A percentile compares a stretch with the other conserved stretches of the same genome.
Conservation (phyloP, 2,329 filamentous ascomycete genomes). For the Seiridium cupressi region DNA sequence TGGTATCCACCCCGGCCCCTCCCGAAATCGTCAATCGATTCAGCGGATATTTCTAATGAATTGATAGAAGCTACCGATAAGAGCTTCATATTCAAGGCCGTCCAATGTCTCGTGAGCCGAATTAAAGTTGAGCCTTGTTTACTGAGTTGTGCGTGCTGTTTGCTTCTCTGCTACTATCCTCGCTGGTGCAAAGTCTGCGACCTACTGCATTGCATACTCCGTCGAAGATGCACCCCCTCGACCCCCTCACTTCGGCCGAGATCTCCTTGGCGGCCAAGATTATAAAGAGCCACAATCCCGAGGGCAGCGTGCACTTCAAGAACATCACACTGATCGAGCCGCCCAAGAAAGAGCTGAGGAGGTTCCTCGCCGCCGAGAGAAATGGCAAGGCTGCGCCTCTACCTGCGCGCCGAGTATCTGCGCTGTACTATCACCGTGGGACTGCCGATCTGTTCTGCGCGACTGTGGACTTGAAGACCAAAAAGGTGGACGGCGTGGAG, state of each 20-base stretch:
- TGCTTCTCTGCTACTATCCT: too few relatives aligned
- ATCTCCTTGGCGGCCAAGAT: neutral
- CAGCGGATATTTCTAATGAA: too few relatives aligned
- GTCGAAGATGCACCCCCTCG: neutral
- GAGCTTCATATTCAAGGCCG: too few relatives aligned
- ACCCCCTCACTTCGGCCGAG: neutral
- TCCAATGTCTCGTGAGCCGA: too few relatives aligned
- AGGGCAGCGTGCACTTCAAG: neutral
- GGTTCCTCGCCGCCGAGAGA: neutral
- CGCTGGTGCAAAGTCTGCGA: too few relatives aligned
- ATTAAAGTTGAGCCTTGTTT: too few relatives aligned
- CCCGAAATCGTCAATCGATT: too few relatives aligned
- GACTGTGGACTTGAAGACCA: neutral
- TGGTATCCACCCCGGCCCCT: too few relatives aligned
- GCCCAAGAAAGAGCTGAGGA: neutral
- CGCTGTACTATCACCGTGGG: neutral
- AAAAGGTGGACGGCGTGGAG: neutral
- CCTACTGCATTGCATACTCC: too few relatives aligned
- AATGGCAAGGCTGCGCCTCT: neutral
- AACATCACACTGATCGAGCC: neutral
- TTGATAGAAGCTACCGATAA: too few relatives aligned
- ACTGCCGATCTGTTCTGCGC: neutral
- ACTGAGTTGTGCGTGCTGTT: too few relatives aligned
- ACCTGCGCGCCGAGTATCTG: neutral
- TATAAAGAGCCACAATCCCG: neutral